Conservation (phyloP, 805 yeast genomes). For the Teunomyces funiuensis region DNA sequence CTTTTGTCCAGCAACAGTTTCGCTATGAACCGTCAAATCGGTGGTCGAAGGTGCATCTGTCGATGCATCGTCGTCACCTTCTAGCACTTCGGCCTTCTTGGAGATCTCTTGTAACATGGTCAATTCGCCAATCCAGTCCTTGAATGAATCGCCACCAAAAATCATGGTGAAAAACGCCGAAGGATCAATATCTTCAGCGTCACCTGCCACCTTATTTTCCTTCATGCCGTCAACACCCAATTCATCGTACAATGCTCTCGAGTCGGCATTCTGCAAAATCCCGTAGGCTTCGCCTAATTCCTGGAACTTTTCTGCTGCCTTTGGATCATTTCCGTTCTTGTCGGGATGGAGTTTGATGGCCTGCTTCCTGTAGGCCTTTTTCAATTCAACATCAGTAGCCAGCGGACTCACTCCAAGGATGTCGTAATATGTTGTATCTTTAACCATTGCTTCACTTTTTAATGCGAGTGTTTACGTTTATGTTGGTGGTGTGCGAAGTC, state of each 20-base stretch:
- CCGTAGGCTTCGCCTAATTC: constrained; percentile 67
- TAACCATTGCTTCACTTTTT: constrained; percentile 58
- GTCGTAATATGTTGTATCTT: constrained; percentile 87
- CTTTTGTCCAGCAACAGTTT: neutral
- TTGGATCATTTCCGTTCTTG: constrained; percentile 91
- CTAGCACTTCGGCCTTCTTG: constrained; percentile 52
- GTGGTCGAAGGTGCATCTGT: constrained; percentile 7
- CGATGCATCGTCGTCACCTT: constrained; percentile 34
- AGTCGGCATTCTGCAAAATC: constrained; percentile 69
- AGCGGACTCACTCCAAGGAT: constrained; percentile 62
- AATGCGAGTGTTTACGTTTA: too few species aligned
- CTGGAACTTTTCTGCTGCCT: constrained; percentile 86
- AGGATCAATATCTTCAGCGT: constrained; percentile 74
- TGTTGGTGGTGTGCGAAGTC: too few species aligned
- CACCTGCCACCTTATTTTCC: constrained; percentile 64
- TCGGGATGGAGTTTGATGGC: constrained; percentile 94
- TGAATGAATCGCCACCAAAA: constrained; percentile 80
- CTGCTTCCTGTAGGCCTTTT: constrained; percentile 87
- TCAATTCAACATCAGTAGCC: constrained; percentile 80
- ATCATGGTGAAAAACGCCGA: constrained; percentile 78
- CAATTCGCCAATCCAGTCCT: constrained; percentile 85
- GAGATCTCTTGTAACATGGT: constrained; percentile 75
- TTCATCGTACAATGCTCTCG: constrained; percentile 76
- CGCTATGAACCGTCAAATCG: constrained; percentile 3
- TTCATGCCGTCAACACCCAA: constrained; percentile 64